phyloP scores from a whole-genome alignment of 2,329 filamentous ascomycete species.

The Neoscytalidium dimidiatum region DNA sequence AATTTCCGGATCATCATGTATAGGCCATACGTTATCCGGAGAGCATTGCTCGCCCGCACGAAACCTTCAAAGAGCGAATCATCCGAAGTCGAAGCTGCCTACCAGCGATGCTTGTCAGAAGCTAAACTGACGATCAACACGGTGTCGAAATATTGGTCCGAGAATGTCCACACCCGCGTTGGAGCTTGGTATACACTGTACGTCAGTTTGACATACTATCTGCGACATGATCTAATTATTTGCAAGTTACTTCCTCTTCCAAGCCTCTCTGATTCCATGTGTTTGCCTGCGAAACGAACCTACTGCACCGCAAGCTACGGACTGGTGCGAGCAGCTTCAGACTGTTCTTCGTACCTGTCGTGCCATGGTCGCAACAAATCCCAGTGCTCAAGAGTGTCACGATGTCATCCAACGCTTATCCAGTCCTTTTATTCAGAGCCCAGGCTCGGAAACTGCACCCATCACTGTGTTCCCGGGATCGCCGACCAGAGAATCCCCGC shows the following conservation, averaged over 20 bases:
- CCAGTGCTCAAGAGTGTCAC: constrained; percentile 45
- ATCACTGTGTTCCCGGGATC: constrained; percentile 13
- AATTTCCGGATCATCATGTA: constrained; percentile 54
- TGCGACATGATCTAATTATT: background rate
- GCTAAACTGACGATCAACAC: constrained; percentile 44
- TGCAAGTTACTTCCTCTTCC: constrained; percentile 45
- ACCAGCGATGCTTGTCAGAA: constrained; percentile 44
- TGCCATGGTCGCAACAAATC: constrained; percentile 41
- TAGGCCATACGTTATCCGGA: constrained; percentile 48
- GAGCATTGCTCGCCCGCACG: constrained; percentile 28
- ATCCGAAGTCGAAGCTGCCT: constrained; percentile 28
- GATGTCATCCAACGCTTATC: constrained; percentile 46
- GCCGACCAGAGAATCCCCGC: constrained; percentile 23
- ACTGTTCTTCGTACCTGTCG: constrained; percentile 41
- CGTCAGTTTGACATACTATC: background rate
- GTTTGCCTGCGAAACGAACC: constrained; percentile 51
- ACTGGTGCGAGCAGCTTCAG: constrained; percentile 47
- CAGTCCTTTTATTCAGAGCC: constrained; percentile 26
- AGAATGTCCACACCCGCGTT: constrained; percentile 41
- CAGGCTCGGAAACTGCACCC: constrained; percentile 15
- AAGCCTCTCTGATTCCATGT: constrained; percentile 51
- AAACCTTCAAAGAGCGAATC: constrained; percentile 24
- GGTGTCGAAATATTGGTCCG: constrained; percentile 43
- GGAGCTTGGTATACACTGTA: constrained; percentile 51
- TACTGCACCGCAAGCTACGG: constrained; percentile 34